Percentiles rank a stretch among this genome's conserved stretches.
phyloP scores from a whole-genome alignment of 2,329 filamentous ascomycete species.

The Pseudonectria foliicola region DNA sequence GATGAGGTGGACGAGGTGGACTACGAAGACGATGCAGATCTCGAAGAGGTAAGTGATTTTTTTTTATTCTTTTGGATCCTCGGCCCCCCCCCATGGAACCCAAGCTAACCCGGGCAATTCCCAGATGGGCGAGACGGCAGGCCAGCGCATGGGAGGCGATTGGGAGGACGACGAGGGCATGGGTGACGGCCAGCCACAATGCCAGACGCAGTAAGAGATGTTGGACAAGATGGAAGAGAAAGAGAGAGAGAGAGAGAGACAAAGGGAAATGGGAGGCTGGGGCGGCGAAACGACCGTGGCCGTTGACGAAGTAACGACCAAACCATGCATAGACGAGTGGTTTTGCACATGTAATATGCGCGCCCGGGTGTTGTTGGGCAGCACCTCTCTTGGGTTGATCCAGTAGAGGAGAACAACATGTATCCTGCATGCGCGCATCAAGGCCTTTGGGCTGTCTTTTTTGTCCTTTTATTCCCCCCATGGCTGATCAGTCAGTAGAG shows the following conservation, averaged over 20 bases:
- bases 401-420: too few species aligned
- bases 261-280: slow-evolving; percentile 8
- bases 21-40: slow-evolving; percentile 73
- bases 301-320: slow-evolving; percentile 21
- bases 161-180: slow-evolving; percentile 70
- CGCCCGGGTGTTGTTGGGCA: too few species aligned
- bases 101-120: slow-evolving; percentile 3
- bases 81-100: neutral
- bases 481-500: too few species aligned
- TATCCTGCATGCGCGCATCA: too few species aligned
- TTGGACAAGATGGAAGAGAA: slow-evolving; percentile 5
- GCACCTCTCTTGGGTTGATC: too few species aligned
- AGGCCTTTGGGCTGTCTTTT: too few species aligned
- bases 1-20: slow-evolving; percentile 82
- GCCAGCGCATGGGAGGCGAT: slow-evolving; percentile 56
- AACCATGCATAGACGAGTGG: slow-evolving; percentile 8
- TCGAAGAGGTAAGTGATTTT: slow-evolving; percentile 61
- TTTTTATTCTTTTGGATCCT: slow-evolving; percentile 1
- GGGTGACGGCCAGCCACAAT: slow-evolving; percentile 60
- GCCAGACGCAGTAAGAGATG: slow-evolving; percentile 68
- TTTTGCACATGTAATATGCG: too few species aligned
- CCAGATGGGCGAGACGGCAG: slow-evolving; percentile 65
- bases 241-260: slow-evolving; percentile 6
- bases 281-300: slow-evolving; percentile 2
- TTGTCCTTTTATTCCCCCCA: too few species aligned